Conservation (phyloP, 2,329 filamentous ascomycete genomes). For the Aspergillus hiratsukae region DNA sequence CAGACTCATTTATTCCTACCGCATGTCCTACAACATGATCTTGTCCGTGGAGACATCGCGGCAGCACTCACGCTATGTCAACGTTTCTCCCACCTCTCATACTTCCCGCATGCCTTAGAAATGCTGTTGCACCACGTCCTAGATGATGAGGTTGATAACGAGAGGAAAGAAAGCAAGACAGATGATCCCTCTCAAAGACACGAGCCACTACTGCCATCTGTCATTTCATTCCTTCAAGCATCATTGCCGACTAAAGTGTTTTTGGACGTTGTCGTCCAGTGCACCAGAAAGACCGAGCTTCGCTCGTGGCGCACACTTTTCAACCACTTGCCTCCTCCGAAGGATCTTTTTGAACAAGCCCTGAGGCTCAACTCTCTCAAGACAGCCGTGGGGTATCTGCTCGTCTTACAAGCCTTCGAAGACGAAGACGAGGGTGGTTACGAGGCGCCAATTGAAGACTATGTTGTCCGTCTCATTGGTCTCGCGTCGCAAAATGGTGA, state of each 20-base stretch:
- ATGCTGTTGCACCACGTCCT: slow-evolving; percentile 88
- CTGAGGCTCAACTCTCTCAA: slow-evolving; percentile 80
- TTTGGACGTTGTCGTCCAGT: slow-evolving; percentile 92
- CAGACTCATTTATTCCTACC: slow-evolving; percentile 91
- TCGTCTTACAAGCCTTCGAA: slow-evolving; percentile 80
- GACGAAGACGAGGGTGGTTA: slow-evolving; percentile 43
- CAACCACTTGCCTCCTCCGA: slow-evolving; percentile 80
- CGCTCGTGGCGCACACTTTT: slow-evolving; percentile 94
- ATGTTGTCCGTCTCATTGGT: slow-evolving; percentile 71
- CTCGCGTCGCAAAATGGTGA: slow-evolving; percentile 79
- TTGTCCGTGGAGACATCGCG: slow-evolving; percentile 69
- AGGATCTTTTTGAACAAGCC: slow-evolving; percentile 90
- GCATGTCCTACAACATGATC: slow-evolving; percentile 74
- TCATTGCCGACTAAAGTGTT: slow-evolving; percentile 69
- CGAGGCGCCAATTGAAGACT: slow-evolving; percentile 50
- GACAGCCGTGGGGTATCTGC: slow-evolving; percentile 92
- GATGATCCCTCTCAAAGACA: slow-evolving; percentile 22
- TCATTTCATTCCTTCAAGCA: slow-evolving; percentile 61
- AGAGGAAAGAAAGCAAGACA: slow-evolving; percentile 25
- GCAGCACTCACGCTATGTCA: slow-evolving; percentile 78
- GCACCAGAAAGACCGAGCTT: slow-evolving; percentile 93
- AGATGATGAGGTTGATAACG: slow-evolving; percentile 84
- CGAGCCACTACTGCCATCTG: slow-evolving; percentile 42
- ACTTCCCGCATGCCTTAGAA: slow-evolving; percentile 90
- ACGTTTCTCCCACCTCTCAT: slow-evolving; percentile 80